These are phyloP conservation scores for Vigna reflexopilosa DNA, from an alignment of 306 rosid genomes.

Conservation along the genomic window DNA sequence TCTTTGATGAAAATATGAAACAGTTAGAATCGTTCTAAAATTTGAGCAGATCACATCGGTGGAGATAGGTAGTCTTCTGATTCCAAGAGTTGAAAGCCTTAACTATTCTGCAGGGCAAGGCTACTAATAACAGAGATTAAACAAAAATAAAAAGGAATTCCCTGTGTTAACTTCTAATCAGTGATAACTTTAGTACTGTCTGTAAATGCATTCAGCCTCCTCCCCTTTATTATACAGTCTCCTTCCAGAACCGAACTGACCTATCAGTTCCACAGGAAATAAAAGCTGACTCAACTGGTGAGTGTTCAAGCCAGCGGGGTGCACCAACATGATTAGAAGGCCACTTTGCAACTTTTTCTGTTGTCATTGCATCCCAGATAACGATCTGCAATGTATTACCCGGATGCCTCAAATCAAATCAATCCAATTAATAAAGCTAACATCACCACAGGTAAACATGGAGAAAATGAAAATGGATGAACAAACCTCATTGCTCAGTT, in stretches of 20 bases:
- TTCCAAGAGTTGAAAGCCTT: slow-evolving; percentile 2
- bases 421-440: slow-evolving; percentile 33
- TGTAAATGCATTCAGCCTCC: slow-evolving; percentile 25
- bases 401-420: slow-evolving; percentile 40
- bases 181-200: slow-evolving; percentile 23
- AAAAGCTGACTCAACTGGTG: slow-evolving; percentile 73
- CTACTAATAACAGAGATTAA: slow-evolving; percentile 9
- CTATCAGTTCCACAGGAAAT: slow-evolving; percentile 86
- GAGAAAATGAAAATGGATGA: slow-evolving; percentile 9
- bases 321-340: slow-evolving; percentile 90
- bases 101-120: slow-evolving; percentile 5
- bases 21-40: background rate
- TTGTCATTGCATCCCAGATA: slow-evolving; percentile 85
- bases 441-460: slow-evolving; percentile 3
- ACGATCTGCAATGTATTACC: slow-evolving; percentile 66
- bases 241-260: slow-evolving; percentile 92
- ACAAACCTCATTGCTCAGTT: slow-evolving; percentile 87
- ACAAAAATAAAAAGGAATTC: background rate
- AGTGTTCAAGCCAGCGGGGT: slow-evolving; percentile 95
- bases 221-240: slow-evolving; percentile 41
- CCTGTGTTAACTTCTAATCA: background rate
- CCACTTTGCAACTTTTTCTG: slow-evolving; percentile 84
- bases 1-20: background rate
- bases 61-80: slow-evolving; percentile 2
- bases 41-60: slow-evolving; percentile 4